Base-by-base conservation (phyloP, 2,329 filamentous ascomycete genomes). In the Calonectria pseudoturangicola region DNA sequence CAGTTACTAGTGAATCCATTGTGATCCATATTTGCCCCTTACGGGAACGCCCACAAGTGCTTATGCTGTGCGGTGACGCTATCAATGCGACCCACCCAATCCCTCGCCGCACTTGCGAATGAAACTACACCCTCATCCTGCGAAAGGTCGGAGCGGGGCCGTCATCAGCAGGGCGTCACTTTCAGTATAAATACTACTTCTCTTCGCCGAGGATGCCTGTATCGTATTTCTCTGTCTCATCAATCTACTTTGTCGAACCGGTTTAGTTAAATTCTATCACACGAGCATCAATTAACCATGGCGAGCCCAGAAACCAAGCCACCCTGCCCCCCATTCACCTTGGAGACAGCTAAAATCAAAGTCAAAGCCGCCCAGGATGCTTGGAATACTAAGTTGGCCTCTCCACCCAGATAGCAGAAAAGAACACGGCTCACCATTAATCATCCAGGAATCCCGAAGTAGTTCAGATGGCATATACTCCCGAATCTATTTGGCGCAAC, bases 341-440 rank as follows among this genome's bases (percentile, higher is more conserved):
- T 85, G 39, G 92, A 94, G 81, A 93, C 92, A 1, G 95, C 95
- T 2, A 86, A 86, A 18, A 86, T 88, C 71, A 97, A 97, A 82
- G 95, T 97, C 74, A 97, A 97, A 85, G 92, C 92, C 21, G 95
- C 94, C 0, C 95, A 98, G 81, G 90, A 95, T 81, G 87, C 93
- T 3, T 97, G 95, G 95, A 98, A 97, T 80, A 93, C 92, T 1
- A 89, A 87, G 93, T 94, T 83, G 76, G 85, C 6, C 33, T 33
- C 27, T 7, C 16, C 60, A 9, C 47, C n/a, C n/a, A 12, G 10
- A 13, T 12, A 12, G 4, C 5, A 13, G 62, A 27, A 18, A 41
- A 25, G 2, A 39, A 16, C 1, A 27, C 8, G 7, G 18, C 10
- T 15, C 13, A 39, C 10, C 30, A 33, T 54, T 7, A 9, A 27